Conservation (phyloP, 805 yeast genomes). For the Metschnikowia kunwiensis region DNA sequence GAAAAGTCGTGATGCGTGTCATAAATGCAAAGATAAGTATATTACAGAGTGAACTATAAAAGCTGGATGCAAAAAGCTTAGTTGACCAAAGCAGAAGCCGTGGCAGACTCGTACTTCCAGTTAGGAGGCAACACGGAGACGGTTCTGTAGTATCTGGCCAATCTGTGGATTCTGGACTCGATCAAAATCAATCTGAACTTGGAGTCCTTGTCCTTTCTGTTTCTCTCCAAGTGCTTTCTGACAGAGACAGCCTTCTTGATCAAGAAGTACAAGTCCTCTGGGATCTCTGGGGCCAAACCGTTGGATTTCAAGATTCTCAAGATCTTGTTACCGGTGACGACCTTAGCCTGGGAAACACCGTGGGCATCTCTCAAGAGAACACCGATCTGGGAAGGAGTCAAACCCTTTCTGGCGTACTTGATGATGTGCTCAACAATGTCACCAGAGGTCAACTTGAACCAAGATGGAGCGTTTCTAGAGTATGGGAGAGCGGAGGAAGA, state of each 20-base stretch:
- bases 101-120: conserved; percentile 99
- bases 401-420: conserved; percentile 99
- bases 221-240: conserved; percentile 99
- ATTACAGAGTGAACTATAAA: conserved; percentile 13
- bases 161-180: conserved; percentile 99
- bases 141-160: conserved; percentile 99
- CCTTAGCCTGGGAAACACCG: conserved; percentile 97
- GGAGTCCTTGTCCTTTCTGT: conserved; percentile 99
- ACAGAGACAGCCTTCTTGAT: conserved; percentile 99
- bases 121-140: conserved; percentile 98
- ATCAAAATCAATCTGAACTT: conserved; percentile 99
- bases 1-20: too few species aligned
- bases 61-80: conserved; percentile 43
- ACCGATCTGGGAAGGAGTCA: conserved; percentile 99
- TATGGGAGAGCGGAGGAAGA: conserved; percentile 98
- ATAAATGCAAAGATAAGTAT: conserved; percentile 12
- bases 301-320: conserved; percentile 98
- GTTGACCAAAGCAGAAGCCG: conserved; percentile 99
- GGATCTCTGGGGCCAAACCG: conserved; percentile 99
- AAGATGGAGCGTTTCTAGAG: conserved; percentile 97
- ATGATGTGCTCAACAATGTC: conserved; percentile 95
- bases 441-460: conserved; percentile 97
- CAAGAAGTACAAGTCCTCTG: conserved; percentile 98
- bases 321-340: conserved; percentile 98
- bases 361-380: conserved; percentile 99